These are phyloP conservation scores for Cyberlindnera petersonii DNA, from an alignment of 805 yeast genomes.

Conservation along the genomic window DNA sequence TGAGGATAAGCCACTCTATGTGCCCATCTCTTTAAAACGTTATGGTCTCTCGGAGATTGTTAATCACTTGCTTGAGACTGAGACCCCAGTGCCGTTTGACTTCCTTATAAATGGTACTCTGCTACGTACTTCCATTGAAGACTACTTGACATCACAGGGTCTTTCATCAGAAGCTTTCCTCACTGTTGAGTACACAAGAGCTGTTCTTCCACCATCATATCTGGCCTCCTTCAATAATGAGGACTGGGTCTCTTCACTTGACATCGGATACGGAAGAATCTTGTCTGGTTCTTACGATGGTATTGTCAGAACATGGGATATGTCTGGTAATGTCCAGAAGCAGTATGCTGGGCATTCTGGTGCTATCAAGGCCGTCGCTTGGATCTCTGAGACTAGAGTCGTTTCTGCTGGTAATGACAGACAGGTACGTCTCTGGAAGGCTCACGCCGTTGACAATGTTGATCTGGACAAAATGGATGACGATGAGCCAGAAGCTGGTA, in stretches of 20 bases:
- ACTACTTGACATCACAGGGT: conserved; percentile 71
- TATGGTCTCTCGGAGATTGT: conserved; percentile 94
- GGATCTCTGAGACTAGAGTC: conserved; percentile 70
- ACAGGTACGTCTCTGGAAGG: conserved; percentile 83
- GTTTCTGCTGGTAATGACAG: conserved; percentile 89
- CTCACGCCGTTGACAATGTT: conserved; percentile 37
- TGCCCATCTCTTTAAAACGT: conserved; percentile 81
- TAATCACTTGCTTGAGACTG: conserved; percentile 68
- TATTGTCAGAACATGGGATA: conserved; percentile 82
- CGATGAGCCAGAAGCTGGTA: conserved; percentile 58
- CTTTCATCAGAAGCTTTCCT: conserved; percentile 77
- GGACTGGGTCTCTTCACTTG: conserved; percentile 87
- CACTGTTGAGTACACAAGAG: conserved; percentile 84
- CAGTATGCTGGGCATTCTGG: conserved; percentile 88
- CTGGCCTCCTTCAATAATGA: conserved; percentile 85
- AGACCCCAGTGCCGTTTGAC: conserved; percentile 82
- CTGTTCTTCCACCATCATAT: conserved; percentile 91
- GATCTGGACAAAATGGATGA: conserved; percentile 35
- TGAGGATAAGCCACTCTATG: conserved; percentile 80
- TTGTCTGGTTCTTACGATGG: conserved; percentile 94
- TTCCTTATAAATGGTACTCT: conserved; percentile 84
- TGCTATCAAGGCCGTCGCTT: conserved; percentile 76
- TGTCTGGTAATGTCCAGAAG: conserved; percentile 73
- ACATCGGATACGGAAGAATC: conserved; percentile 45
- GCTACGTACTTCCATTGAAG: conserved; percentile 73